These are phyloP conservation scores for Effrenium voratum DNA, from an alignment of 73 alveolate species.

Conservation along the genomic window DNA sequence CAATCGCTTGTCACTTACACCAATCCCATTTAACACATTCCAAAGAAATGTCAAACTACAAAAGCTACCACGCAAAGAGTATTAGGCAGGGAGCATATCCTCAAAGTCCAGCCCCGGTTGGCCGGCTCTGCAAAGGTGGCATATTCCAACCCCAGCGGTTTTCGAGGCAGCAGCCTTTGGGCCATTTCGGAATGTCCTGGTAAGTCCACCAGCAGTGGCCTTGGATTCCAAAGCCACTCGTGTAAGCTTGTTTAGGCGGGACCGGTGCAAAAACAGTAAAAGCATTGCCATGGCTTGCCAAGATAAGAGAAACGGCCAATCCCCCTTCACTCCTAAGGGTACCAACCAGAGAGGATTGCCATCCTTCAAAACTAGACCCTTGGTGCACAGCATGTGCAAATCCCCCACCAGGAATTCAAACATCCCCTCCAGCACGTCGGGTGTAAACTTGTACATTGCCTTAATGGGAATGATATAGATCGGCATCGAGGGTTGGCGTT, in stretches of 20 bases:
- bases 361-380: not conserved
- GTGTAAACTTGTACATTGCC: not conserved
- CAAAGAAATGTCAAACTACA: too few relatives aligned
- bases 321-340: conserved; percentile 50
- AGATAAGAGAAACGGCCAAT: conserved; percentile 49
- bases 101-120: conserved; percentile 7
- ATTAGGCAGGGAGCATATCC: too few relatives aligned
- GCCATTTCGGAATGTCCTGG: conserved; percentile 1
- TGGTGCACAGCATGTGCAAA: not conserved
- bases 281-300: not conserved
- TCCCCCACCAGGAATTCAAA: not conserved
- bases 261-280: too few relatives aligned
- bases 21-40: too few relatives aligned
- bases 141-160: not conserved
- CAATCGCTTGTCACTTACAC: too few relatives aligned
- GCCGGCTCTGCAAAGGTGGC: conserved; percentile 42
- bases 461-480: not conserved
- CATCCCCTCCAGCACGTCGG: not conserved
- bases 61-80: too few relatives aligned
- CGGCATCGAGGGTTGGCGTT: not conserved
- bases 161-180: conserved; percentile 24
- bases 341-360: conserved; percentile 10
- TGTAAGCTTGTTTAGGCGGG: not conserved
- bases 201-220: conserved; percentile 41
- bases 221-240: not conserved